Conservation (phyloP, 805 yeast species). For the Spathaspora girioi region DNA sequence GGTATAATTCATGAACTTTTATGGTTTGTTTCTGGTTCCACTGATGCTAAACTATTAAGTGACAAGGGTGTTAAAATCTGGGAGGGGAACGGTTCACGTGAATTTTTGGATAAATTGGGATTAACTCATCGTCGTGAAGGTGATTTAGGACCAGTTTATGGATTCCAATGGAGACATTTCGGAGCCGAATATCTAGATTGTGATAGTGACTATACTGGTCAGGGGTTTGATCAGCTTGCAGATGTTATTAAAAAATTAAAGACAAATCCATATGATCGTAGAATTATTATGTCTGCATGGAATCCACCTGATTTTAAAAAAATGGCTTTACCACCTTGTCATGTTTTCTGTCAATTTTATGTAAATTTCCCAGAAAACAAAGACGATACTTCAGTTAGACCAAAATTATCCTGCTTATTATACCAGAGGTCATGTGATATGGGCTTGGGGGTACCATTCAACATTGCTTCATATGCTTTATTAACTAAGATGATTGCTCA, state of each 20-base stretch:
- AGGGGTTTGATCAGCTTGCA: constrained; percentile 88
- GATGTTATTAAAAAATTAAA: constrained; percentile 76
- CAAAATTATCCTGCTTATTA: constrained; percentile 78
- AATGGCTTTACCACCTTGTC: constrained; percentile 99
- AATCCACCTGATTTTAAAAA: constrained; percentile 90
- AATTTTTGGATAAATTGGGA: constrained; percentile 81
- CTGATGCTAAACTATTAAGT: constrained; percentile 76
- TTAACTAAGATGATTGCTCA: constrained; percentile 94
- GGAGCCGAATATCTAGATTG: constrained; percentile 91
- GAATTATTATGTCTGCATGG: constrained; percentile 97
- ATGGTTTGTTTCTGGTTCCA: constrained; percentile 90
- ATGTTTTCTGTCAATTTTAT: constrained; percentile 91
- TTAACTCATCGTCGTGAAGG: constrained; percentile 80
- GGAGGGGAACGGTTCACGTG: constrained; percentile 98
- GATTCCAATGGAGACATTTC: constrained; percentile 99
- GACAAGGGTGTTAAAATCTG: constrained; percentile 93
- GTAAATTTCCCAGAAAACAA: constrained; percentile 71
- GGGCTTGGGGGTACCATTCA: constrained; percentile 99
- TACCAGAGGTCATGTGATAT: constrained; percentile 98
- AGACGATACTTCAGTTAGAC: constrained; percentile 30
- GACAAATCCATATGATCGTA: constrained; percentile 88
- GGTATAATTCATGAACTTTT: constrained; percentile 86
- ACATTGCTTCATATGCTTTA: constrained; percentile 93
- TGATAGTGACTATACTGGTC: constrained; percentile 79
- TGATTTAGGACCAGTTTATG: constrained; percentile 97